phyloP scores from a whole-genome alignment of 2,329 filamentous ascomycete species.

The Tolypocladium cylindrosporum region DNA sequence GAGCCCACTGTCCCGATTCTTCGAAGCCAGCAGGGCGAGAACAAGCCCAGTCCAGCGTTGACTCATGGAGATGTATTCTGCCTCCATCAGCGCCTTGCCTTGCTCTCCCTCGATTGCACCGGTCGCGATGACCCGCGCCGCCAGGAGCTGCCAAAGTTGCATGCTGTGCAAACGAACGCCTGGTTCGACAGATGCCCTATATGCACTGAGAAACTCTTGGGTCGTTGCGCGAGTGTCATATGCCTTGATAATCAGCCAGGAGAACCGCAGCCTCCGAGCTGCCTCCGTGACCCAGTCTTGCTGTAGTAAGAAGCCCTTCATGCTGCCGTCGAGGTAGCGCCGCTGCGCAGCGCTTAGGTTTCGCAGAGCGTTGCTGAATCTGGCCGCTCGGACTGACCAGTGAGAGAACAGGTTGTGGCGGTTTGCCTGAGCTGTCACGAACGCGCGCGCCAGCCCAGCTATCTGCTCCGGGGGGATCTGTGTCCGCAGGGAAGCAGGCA shows the following conservation, averaged over 20 bases:
- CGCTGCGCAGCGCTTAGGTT: slow-evolving; percentile 4
- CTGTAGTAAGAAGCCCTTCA: slow-evolving; percentile 6
- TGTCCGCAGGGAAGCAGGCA: slow-evolving; percentile 8
- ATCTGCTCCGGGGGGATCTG: slow-evolving; percentile 7
- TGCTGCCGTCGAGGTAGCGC: slow-evolving; percentile 3
- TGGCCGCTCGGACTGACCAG: slow-evolving; percentile 9
- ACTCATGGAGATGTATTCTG: slow-evolving; percentile 4
- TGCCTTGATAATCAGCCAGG: slow-evolving; percentile 13
- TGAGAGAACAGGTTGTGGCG: slow-evolving; percentile 6
- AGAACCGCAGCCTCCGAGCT: slow-evolving; percentile 6
- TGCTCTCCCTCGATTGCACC: slow-evolving; percentile 1
- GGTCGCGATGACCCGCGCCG: slow-evolving; percentile 6
- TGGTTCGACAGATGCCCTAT: background rate
- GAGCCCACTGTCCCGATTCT: background rate
- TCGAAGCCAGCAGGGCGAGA: slow-evolving; percentile 2
- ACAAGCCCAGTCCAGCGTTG: slow-evolving; percentile 11
- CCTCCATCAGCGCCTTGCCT: slow-evolving; percentile 3
- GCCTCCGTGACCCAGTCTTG: slow-evolving; percentile 3
- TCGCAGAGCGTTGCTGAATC: slow-evolving; percentile 8
- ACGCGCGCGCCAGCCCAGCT: slow-evolving; percentile 3
- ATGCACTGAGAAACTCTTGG: slow-evolving; percentile 6
- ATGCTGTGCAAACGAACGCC: slow-evolving; percentile 3
- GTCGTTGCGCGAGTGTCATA: slow-evolving; percentile 6
- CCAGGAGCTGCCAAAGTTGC: slow-evolving; percentile 13
- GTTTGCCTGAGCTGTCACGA: slow-evolving; percentile 10